Evolutionary conservation across 768 basidiomycete species (phyloP), one percentile per base, ranked within the genome.

Genomic region (Suillus decipiens): DNA sequence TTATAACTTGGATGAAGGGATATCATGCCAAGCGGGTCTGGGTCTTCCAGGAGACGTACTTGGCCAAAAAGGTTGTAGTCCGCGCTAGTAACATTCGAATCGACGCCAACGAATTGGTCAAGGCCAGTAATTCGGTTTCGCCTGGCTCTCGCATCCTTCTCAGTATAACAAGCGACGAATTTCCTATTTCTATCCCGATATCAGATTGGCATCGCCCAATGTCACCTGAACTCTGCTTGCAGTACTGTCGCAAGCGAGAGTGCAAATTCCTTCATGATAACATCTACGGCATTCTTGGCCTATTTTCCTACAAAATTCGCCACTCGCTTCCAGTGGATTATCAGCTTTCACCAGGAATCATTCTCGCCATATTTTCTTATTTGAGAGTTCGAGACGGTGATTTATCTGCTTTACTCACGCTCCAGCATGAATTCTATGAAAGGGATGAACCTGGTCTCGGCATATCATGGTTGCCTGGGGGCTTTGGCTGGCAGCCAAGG

Each of bases 191-290:
- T 19, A 17, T 33, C 19, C 51, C 51, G 17, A 33, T 53, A 53
- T 53, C 51, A 11, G 19, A 53, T 53, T 53, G 51, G 51, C 4
- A 53, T 11, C 51, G 51, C 31, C 51, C 51, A 33, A 53, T 53
- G 51, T 53, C 51, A 33, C 51, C 51, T n/a, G 51, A 53, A 10
- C 31, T 53, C 31, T 53, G 51, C 19, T 33, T 53, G 51, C 51
- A 33, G 11, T 53, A 53, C 51, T 53, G 51, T 53, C 51, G 51
- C 51, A n/a, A n/a, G 51, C 51, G 51, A 53, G 51, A 53, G 10
- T 33, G 51, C 31, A 1, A 19, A 1, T 53, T 53, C 31, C 51
- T 53, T 53, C 51, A 53, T 53, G 51, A 53, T n/a, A 53, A 53
- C 19, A n/a, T 53, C 17, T 53, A 53, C 19, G 51, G 51, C 19